Evolutionary conservation across 139 green algal genomes (phyloP).

Genomic region (Picochlorum sp.): DNA sequence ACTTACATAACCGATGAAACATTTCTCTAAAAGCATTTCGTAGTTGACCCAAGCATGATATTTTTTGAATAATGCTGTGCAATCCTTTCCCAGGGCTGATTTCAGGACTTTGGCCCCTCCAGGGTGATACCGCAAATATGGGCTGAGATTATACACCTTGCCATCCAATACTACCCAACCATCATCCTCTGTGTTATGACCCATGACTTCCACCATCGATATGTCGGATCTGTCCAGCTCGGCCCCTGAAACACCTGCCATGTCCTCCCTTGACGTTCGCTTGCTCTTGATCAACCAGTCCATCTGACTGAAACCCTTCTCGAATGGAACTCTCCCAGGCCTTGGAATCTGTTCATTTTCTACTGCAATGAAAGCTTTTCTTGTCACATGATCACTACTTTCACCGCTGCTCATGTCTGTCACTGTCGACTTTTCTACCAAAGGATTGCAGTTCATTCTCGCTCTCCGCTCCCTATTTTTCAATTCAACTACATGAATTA

Average conservation of each 20-base stretch:
- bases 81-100: slow-evolving; percentile 70
- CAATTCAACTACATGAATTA: neutral
- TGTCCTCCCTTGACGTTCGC: too few relatives aligned
- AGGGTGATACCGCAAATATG: slow-evolving; percentile 77
- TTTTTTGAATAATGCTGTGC: slow-evolving; percentile 82
- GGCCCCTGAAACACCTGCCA: too few relatives aligned
- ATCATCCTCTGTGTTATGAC: slow-evolving; percentile 73
- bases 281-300: slow-evolving; percentile 64
- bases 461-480: neutral
- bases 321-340: slow-evolving; percentile 50
- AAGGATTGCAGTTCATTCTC: neutral
- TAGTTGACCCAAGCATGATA: slow-evolving; percentile 91
- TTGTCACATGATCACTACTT: neutral
- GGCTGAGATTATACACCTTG: slow-evolving; percentile 85
- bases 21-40: slow-evolving; percentile 71
- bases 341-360: neutral
- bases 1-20: slow-evolving; percentile 50
- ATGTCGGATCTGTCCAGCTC: slow-evolving; percentile 33
- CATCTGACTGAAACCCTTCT: slow-evolving; percentile 84
- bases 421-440: slow-evolving; percentile 3
- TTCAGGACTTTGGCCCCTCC: slow-evolving; percentile 66
- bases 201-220: slow-evolving; percentile 66
- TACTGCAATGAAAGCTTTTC: neutral
- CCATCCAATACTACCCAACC: slow-evolving; percentile 81
- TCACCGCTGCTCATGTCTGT: neutral